These are phyloP conservation scores for Candida adriatica DNA, from an alignment of 805 yeast species.

Conservation along the genomic window DNA sequence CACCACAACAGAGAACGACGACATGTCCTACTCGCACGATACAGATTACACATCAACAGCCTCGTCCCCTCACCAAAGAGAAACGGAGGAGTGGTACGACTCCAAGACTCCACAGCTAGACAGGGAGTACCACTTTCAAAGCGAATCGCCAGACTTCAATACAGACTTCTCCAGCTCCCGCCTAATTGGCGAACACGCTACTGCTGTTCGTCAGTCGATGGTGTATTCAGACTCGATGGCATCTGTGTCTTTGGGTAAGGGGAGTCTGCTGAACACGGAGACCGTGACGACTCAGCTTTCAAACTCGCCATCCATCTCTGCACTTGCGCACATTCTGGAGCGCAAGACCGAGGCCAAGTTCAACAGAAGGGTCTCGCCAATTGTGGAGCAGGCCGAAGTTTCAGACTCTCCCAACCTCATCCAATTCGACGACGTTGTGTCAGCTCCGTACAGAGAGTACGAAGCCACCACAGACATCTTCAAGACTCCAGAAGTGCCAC, in stretches of 20 bases:
- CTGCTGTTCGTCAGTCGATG: constrained; percentile 18
- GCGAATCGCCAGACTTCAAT: constrained; percentile 17
- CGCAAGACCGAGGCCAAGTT: constrained; percentile 27
- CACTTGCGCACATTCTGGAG: constrained; percentile 33
- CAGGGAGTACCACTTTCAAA: constrained; percentile 5
- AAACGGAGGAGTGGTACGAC: constrained; percentile 5
- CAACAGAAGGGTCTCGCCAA: constrained; percentile 8
- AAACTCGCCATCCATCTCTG: constrained; percentile 38
- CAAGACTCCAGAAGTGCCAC: constrained; percentile 22
- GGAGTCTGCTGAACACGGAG: constrained; percentile 5
- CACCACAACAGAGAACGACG: constrained; percentile 7
- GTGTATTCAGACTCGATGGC: constrained; percentile 21
- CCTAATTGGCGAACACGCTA: constrained; percentile 14
- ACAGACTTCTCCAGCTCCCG: constrained; percentile 17
- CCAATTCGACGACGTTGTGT: constrained; percentile 24
- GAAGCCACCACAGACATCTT: constrained; percentile 15
- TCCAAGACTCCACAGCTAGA: constrained; percentile 7
- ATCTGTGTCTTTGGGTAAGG: constrained; percentile 8
- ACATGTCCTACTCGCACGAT: constrained; percentile 8
- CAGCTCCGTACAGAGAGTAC: neutral
- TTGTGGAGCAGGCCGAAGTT: constrained; percentile 3
- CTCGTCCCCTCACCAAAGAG: constrained; percentile 4
- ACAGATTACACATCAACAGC: constrained; percentile 10
- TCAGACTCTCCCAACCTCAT: constrained; percentile 28
- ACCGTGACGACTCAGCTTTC: constrained; percentile 32